phyloP scores from a whole-genome alignment of 164 flowering plant genomes.

The Vitis cinerea region DNA sequence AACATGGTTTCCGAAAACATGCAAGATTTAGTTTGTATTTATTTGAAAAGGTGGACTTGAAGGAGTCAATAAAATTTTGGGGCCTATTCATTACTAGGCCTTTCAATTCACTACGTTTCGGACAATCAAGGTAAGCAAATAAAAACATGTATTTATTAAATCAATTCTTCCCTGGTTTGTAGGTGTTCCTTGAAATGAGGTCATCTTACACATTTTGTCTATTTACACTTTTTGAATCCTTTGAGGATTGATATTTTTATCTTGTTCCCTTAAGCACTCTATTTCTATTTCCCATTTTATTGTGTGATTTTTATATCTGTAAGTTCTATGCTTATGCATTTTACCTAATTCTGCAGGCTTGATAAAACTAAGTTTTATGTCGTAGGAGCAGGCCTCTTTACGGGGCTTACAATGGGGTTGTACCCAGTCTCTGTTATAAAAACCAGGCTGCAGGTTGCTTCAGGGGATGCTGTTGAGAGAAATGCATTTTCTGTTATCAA shows the following conservation, averaged over 20 bases:
- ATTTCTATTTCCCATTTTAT: neutral
- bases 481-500: slow-evolving; percentile 68
- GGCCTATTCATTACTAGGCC: too few species aligned
- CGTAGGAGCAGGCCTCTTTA: slow-evolving; percentile 94
- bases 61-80: too few species aligned
- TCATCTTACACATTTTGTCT: too few species aligned
- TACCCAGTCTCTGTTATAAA: slow-evolving; percentile 92
- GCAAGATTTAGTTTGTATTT: too few species aligned
- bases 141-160: too few species aligned
- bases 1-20: too few species aligned
- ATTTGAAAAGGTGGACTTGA: too few species aligned
- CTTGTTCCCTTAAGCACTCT: neutral
- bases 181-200: too few species aligned
- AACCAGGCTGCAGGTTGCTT: slow-evolving; percentile 91
- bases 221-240: too few species aligned
- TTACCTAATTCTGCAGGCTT: slow-evolving; percentile 62
- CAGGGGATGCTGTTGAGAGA: slow-evolving; percentile 67
- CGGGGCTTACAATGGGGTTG: slow-evolving; percentile 86
- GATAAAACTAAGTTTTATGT: slow-evolving; percentile 91
- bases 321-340: slow-evolving; percentile 12
- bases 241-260: neutral
- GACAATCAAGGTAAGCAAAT: too few species aligned
- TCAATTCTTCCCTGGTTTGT: too few species aligned
- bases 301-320: neutral
- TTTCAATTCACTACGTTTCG: too few species aligned